Evolutionary conservation across 1,139 yeast species (phyloP).

Genomic region (Suhomyces yuchorum): DNA sequence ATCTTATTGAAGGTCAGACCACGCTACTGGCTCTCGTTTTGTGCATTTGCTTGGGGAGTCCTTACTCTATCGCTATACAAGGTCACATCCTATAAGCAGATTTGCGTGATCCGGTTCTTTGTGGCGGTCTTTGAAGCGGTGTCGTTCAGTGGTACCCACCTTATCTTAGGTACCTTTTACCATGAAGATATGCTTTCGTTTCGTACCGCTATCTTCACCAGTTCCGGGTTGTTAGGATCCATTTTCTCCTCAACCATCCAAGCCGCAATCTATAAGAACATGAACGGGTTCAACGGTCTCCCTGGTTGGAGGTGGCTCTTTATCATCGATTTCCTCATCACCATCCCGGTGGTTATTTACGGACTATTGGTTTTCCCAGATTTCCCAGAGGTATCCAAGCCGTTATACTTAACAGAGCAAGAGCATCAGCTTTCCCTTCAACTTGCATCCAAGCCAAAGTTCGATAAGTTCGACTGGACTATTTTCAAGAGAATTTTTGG

Average conservation of each 20-base stretch:
- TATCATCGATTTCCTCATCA: conserved; percentile 38
- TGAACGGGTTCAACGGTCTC: conserved; percentile 34
- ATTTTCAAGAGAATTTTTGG: conserved; percentile 50
- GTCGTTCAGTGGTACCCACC: conserved; percentile 56
- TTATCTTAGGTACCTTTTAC: conserved; percentile 56
- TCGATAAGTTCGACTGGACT: conserved; percentile 44
- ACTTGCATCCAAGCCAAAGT: conserved; percentile 33
- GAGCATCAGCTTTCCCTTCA: conserved; percentile 36
- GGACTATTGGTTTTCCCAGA: conserved; percentile 62
- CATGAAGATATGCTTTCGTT: conserved; percentile 50
- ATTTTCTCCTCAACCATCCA: conserved; percentile 45
- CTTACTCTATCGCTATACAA: conserved; percentile 53
- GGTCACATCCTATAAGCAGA: conserved; percentile 44
- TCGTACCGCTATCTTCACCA: conserved; percentile 54
- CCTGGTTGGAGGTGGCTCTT: conserved; percentile 46
- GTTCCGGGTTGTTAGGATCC: conserved; percentile 55
- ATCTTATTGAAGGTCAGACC: conserved; percentile 54
- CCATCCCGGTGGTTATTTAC: conserved; percentile 52
- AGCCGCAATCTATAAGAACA: conserved; percentile 35
- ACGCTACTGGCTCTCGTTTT: conserved; percentile 55
- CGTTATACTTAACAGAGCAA: conserved; percentile 37
- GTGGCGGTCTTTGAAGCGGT: conserved; percentile 58
- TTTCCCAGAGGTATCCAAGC: conserved; percentile 50
- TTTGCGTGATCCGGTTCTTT: conserved; percentile 55
- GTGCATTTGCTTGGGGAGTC: conserved; percentile 58